These are phyloP conservation scores for Epichloe sylvatica DNA, from an alignment of 2,329 filamentous ascomycete species.

Conservation along the genomic window DNA sequence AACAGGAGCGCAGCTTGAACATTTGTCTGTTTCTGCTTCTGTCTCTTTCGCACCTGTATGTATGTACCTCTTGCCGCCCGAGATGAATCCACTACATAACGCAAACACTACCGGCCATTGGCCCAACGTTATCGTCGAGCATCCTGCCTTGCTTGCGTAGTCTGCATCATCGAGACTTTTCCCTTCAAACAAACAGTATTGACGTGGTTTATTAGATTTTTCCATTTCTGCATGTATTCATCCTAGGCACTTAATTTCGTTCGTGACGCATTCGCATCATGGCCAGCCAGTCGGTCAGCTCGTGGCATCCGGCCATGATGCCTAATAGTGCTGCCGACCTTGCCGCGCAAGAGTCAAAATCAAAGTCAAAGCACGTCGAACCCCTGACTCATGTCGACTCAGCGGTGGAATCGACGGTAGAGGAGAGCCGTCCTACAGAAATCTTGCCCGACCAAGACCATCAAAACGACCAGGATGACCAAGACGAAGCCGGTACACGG, in stretches of 20 bases:
- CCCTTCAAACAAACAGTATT: not conserved
- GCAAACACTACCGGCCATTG: not conserved
- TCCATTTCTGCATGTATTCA: not conserved
- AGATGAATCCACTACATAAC: not conserved
- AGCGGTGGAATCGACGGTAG: not conserved
- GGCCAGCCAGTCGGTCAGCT: slow-evolving; percentile 22
- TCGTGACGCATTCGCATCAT: slow-evolving; percentile 15
- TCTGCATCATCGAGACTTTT: slow-evolving; percentile 6
- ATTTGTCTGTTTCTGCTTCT: slow-evolving; percentile 9
- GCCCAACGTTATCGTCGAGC: not conserved
- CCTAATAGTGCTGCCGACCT: slow-evolving; percentile 15
- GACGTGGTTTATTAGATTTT: not conserved
- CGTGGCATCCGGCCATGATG: slow-evolving; percentile 29
- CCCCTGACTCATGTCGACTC: not conserved
- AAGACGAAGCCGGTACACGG: slow-evolving; percentile 11
- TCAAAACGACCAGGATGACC: not conserved
- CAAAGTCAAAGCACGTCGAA: not conserved
- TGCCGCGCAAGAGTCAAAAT: not conserved
- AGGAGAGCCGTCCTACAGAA: not conserved
- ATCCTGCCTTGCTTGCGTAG: not conserved
- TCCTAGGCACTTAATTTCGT: slow-evolving; percentile 2
- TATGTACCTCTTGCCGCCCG: not conserved
- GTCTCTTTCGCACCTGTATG: slow-evolving; percentile 2
- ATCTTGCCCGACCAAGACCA: not conserved
- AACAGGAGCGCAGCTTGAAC: slow-evolving; percentile 8